Percentiles rank a stretch among this genome's conserved stretches.
Conservation (phyloP, 2,329 filamentous ascomycete species). For the Acrocalymma vagum region DNA sequence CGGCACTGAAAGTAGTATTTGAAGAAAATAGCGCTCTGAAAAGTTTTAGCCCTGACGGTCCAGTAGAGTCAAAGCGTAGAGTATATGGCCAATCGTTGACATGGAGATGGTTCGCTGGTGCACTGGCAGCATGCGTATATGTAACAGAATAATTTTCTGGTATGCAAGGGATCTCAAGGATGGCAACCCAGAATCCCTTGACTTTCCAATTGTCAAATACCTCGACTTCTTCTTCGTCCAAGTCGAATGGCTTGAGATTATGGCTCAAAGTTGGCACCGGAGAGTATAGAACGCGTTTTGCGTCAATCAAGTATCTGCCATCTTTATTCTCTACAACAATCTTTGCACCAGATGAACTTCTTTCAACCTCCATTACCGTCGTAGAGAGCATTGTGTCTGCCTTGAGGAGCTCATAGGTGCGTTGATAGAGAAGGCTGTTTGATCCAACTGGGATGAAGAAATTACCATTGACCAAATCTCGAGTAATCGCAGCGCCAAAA, state of each 20-base stretch:
- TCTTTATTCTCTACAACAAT: slow-evolving; percentile 13
- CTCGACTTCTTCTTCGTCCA: slow-evolving; percentile 18
- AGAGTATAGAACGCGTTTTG: slow-evolving; percentile 26
- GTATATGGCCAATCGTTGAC: slow-evolving; percentile 25
- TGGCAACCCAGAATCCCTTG: slow-evolving; percentile 18
- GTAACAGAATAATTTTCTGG: slow-evolving; percentile 24
- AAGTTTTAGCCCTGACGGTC: slow-evolving; percentile 16
- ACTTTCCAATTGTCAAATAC: slow-evolving; percentile 18
- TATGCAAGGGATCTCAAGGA: slow-evolving; percentile 26
- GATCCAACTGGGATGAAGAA: slow-evolving; percentile 22
- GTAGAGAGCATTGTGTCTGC: slow-evolving; percentile 18
- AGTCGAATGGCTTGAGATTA: slow-evolving; percentile 20
- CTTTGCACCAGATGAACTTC: slow-evolving; percentile 3
- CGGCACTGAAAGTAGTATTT: slow-evolving; percentile 15
- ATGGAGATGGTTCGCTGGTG: slow-evolving; percentile 21
- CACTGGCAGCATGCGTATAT: slow-evolving; percentile 13
- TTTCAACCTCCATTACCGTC: slow-evolving; percentile 12
- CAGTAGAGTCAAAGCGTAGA: slow-evolving; percentile 26
- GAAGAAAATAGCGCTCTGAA: slow-evolving; percentile 26
- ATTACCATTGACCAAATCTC: slow-evolving; percentile 9
- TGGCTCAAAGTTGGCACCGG: slow-evolving; percentile 16
- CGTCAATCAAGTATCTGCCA: slow-evolving; percentile 20
- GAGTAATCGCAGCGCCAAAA: slow-evolving; percentile 27
- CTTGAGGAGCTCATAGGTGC: slow-evolving; percentile 24
- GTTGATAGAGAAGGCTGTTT: slow-evolving; percentile 32